Evolutionary conservation across 371 early-diverging fungal species (phyloP), one percentile per base, ranked within the genome.

Genomic region (Mucor velutinosus): DNA sequence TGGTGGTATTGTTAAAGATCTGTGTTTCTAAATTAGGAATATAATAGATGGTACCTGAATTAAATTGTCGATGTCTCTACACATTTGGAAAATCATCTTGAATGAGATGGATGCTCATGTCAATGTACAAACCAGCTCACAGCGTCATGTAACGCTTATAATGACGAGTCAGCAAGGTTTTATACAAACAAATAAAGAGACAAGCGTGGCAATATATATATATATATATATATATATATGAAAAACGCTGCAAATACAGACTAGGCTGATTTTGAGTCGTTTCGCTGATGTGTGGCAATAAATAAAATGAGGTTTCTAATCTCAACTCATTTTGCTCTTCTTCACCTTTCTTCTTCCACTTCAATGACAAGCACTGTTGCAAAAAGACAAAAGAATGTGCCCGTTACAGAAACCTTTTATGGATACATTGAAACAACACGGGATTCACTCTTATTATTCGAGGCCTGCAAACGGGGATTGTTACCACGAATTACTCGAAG

Each of bases 401-500:
- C 64, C n/a, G 66, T 67, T 25, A 57, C 65, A 29, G 73, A 70
- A 58, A 75, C 70, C 8, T 86, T 76, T 64, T 72, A 72, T 67
- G 87, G 86, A n/a, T 80, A 77, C 51, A 75, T 92, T 25, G 75
- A 77, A 47, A 83, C 80, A 7, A 86, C 91, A 3, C 69, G 78
- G 41, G 92, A 92, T 70, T 88, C 92, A 23, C 77, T 90, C n/a
- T 74, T 86, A 19, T 55, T 92, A 12, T 83, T 91, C 43, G 90
- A 92, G 67, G 90, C 90, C 0, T 88, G 88, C 51, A 84, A 87
- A 45, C 76, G 77, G 56, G 85, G 84, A 7, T 59, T 82, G 0
- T 69, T 89, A 27, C 83, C 86, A 4, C 83, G 90, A n/a, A 78
- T 90, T 8, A 75, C 65, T 12, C 74, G 92, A 12, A 78, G 92